Percentiles rank a stretch among this genome's conserved stretches.
Evolutionary conservation across 2,329 filamentous ascomycete species (phyloP).

Genomic region (Drechslerella coelobrocha): DNA sequence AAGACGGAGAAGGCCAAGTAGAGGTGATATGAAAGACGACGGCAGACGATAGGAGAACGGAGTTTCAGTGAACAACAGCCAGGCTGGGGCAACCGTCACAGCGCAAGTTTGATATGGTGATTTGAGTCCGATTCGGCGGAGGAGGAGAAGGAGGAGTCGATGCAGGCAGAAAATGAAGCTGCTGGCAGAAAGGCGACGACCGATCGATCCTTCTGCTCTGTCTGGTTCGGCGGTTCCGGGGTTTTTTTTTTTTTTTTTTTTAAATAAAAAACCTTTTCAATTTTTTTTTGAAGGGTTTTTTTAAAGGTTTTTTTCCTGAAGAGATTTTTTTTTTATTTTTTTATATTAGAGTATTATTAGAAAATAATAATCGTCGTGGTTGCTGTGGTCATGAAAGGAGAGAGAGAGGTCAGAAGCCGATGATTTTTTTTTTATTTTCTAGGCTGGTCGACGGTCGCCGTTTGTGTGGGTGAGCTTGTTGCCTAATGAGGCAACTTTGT

Average conservation of each 20-base stretch:
- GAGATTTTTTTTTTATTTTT: constrained; percentile 55
- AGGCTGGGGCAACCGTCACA: not conserved
- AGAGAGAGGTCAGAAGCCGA: constrained; percentile 24
- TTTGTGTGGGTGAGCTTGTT: not conserved
- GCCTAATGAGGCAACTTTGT: not conserved
- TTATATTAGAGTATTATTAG: constrained; percentile 57
- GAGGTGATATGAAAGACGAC: not conserved
- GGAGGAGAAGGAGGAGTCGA: not conserved
- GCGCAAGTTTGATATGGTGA: not conserved
- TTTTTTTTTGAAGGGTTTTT: constrained; percentile 59
- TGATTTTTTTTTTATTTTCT: constrained; percentile 32
- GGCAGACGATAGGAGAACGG: not conserved
- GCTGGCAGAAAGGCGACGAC: constrained; percentile 41
- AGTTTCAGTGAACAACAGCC: not conserved
- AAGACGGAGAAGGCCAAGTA: not conserved
- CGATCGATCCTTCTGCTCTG: not conserved
- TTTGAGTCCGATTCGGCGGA: not conserved
- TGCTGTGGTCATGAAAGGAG: constrained; percentile 27
- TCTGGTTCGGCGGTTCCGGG: not conserved
- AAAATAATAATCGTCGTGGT: constrained; percentile 53
- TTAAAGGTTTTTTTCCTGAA: constrained; percentile 59
- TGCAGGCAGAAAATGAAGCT: not conserved
- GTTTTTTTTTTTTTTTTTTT: constrained; percentile 28
- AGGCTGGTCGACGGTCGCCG: not conserved
- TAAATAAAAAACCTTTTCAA: no score